phyloP scores from a whole-genome alignment of 345 rosid genomes.

The Litchi chinensis region DNA sequence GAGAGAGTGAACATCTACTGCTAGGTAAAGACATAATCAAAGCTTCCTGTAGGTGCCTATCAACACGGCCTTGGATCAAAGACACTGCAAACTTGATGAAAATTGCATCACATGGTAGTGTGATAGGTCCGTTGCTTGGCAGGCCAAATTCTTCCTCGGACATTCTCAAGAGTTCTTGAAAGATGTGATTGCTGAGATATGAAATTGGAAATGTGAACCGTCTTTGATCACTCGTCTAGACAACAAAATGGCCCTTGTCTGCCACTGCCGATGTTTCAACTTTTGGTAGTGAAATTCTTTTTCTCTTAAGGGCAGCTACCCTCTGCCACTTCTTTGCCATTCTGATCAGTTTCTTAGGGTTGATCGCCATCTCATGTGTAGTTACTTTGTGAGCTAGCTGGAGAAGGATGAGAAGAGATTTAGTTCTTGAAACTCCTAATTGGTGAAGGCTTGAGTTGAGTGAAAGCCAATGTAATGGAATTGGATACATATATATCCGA shows the following conservation, averaged over 20 bases:
- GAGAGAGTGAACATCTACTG: not conserved
- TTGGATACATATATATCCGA: not conserved
- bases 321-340: not conserved
- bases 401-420: not conserved
- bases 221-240: not conserved
- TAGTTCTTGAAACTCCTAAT: not conserved
- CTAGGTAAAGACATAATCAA: not conserved
- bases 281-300: not conserved
- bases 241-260: not conserved
- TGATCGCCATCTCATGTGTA: not conserved
- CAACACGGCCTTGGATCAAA: not conserved
- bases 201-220: not conserved
- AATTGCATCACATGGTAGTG: not conserved
- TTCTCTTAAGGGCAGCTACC: not conserved
- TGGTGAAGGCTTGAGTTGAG: constrained; percentile 5
- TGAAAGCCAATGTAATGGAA: not conserved
- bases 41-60: not conserved
- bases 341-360: not conserved
- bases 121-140: not conserved
- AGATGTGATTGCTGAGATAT: not conserved
- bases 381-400: not conserved
- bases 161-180: not conserved
- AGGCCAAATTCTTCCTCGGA: not conserved
- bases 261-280: not conserved
- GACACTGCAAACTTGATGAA: not conserved